Evolutionary conservation across 768 basidiomycete genomes (phyloP), one percentile per base, ranked within the genome.

Genomic region (Tylopilus subfusipes): DNA sequence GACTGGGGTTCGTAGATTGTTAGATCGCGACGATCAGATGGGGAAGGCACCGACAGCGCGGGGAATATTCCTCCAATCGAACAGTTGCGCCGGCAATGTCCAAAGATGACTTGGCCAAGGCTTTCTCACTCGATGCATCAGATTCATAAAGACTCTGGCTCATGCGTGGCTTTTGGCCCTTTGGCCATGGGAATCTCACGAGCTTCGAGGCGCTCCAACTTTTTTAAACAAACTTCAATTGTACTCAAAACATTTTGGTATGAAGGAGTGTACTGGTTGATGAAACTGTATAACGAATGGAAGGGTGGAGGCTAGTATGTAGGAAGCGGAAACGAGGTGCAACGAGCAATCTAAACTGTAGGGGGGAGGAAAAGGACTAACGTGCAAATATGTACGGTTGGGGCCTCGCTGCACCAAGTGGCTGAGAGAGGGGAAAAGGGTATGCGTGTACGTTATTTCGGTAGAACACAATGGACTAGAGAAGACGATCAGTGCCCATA

Each of bases 211-310:
- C 13, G 13, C 43, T 7, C 43, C 21, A 4, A 14, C 19, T 14
- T 54, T n/a, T 39, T 21, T 14, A 36, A 53, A 63, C 57, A 59
- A 52, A 58, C 21, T 52, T 52, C 44, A 46, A 46, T 38, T 45
- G 31, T 25, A 39, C 18, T 36, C 19, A 52, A 46, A 31, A 52
- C 54, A 60, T 52, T 36, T 21, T 54, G 24, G 48, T 53, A 24
- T 25, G 9, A 61, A 63, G 33, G 70, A 72, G 58, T 63, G 68
- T 72, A 62, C 60, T 52, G 49, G 55, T 67, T 60, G 42, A 51
- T 48, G 36, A 53, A 56, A 47, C 34, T 46, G 61, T 63, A 36
- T 63, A 70, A 66, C 19, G 66, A 69, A 48, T 36, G 68, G 42
- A 54, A 45, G 57, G 51, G 54, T 9, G 58, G 63, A 58, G 48